phyloP scores from a whole-genome alignment of 2,329 filamentous ascomycete genomes.

The Sclerotiophoma versabilis region DNA sequence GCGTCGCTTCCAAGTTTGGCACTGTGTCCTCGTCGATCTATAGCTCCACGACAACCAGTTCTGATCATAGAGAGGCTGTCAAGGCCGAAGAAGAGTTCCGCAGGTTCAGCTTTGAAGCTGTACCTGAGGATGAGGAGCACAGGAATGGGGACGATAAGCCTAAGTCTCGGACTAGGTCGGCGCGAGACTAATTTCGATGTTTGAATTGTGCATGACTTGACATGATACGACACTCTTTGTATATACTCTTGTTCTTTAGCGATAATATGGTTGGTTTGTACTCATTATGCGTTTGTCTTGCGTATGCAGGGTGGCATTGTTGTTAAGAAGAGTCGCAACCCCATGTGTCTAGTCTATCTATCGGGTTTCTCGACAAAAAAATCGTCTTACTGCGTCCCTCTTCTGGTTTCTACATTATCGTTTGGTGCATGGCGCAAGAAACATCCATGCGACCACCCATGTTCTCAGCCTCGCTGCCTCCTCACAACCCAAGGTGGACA shows the following conservation, averaged over 20 bases:
- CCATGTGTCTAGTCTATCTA: too few relatives aligned
- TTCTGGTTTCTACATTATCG: too few relatives aligned
- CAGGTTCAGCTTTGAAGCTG: conserved; percentile 30
- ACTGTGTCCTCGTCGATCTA: conserved; percentile 16
- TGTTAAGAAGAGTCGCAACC: too few relatives aligned
- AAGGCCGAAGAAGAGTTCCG: conserved; percentile 28
- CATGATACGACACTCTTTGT: conserved; percentile 1
- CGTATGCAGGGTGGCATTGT: too few relatives aligned
- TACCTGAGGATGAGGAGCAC: conserved; percentile 1
- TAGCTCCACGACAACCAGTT: conserved; percentile 16
- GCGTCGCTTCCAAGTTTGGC: background rate
- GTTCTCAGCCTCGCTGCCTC: too few relatives aligned
- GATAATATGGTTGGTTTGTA: background rate
- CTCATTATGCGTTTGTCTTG: background rate
- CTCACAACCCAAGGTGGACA: too few relatives aligned
- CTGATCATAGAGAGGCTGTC: conserved; percentile 19
- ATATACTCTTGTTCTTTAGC: background rate
- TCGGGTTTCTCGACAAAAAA: too few relatives aligned
- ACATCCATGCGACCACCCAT: too few relatives aligned
- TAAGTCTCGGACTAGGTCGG: background rate
- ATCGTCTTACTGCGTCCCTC: too few relatives aligned
- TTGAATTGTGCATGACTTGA: background rate
- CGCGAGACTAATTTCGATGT: background rate
- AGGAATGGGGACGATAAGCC: background rate
- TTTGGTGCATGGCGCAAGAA: too few relatives aligned